Base-by-base conservation (phyloP, 371 early-diverging fungal species). In the Apophysomyces elegans region DNA sequence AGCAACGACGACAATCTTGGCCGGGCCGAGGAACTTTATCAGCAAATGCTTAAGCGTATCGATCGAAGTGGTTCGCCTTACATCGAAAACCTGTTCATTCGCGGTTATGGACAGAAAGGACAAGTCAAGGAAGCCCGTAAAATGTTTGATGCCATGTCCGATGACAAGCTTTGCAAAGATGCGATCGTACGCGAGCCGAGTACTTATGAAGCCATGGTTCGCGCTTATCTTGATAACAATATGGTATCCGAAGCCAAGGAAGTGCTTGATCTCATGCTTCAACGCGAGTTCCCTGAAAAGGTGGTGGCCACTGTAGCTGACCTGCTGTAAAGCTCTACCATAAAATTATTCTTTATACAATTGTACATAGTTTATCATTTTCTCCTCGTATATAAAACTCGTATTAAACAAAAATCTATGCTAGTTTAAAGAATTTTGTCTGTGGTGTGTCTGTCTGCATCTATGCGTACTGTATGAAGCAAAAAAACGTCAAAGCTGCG, bases 141-240 rank as follows among this genome's bases (percentile, higher is more conserved):
- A 1, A 68, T 88, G 16, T 88, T 88, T 68, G 70, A 84, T 14
- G 68, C 72, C n/a, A 88, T 88, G 88, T 60, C 71, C 9, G 88
- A 88, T 64, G 79, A 83, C 37, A 75, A 81, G 60, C 61, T 61
- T 38, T 58, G 59, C 26, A 60, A 60, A 5, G 36, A 62, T 56
- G 8, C 37, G 3, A 60, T 64, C 38, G 75, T 83, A 47, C 81
- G 86, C 61, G 88, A 86, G 58, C 88, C 88, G 2, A 86, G 86
- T 63, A 88, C 87, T 4, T 88, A 80, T 76, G 86, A 86, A 72
- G 85, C 84, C 61, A 84, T 88, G 88, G 80, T 86, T 2, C 77
- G 78, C 43, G 86, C 83, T 6, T 86, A 86, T 59, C 62, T 85
- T 37, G 78, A 79, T 35, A 86, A 83, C 59, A 67, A 74, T 7